These are phyloP conservation scores for Thalassiosira profunda DNA, from an alignment of 108 stramenopile species.

Conservation along the genomic window DNA sequence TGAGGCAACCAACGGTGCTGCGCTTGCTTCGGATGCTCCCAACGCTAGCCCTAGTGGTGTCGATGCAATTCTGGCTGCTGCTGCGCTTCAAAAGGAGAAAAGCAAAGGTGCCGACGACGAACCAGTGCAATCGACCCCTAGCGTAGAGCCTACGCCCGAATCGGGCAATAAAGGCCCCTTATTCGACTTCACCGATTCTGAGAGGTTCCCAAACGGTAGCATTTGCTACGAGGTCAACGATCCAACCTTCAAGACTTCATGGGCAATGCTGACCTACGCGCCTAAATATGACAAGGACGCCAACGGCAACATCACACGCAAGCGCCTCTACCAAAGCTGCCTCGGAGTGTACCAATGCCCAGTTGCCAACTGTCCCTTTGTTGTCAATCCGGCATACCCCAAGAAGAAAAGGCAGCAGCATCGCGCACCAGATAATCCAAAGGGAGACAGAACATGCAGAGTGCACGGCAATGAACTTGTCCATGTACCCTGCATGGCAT, in stretches of 20 bases:
- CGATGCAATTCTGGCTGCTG: no score
- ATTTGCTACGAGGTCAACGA: neutral
- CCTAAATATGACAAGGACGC: neutral
- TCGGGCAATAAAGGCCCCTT: neutral
- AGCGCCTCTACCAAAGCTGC: neutral
- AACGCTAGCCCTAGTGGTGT: no score
- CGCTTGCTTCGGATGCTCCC: no score
- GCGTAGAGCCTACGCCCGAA: neutral
- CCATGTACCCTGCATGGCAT: neutral
- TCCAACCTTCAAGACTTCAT: neutral
- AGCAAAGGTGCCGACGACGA: neutral
- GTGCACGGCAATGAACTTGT: neutral
- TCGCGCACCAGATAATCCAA: neutral
- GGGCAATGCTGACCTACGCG: neutral
- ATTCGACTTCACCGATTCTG: neutral
- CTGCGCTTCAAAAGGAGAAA: no score
- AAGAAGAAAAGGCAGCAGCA: neutral
- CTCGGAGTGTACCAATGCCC: conserved; percentile 5
- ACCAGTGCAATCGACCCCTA: neutral
- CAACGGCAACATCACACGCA: neutral
- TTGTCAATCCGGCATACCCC: neutral
- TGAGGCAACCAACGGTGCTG: no score
- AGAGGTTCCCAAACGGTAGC: neutral
- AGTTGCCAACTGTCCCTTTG: neutral
- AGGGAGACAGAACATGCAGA: neutral